phyloP scores from a whole-genome alignment of 768 basidiomycete species.

The Sistotremastrum suecicum region DNA sequence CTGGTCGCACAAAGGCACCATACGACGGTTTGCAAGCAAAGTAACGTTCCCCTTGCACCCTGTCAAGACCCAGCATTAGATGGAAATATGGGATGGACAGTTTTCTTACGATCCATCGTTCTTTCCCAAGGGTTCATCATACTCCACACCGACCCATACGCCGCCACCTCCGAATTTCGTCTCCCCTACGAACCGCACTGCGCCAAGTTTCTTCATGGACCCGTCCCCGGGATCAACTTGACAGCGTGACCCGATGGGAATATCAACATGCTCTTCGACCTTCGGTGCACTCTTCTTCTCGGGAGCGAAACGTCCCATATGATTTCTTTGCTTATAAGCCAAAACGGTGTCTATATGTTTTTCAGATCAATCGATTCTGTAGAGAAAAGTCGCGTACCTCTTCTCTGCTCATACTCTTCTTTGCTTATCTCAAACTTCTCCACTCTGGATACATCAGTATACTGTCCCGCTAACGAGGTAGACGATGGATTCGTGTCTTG shows the following conservation, averaged over 20 bases:
- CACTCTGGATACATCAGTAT: constrained; percentile 72
- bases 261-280: constrained; percentile 24
- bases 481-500: constrained; percentile 62
- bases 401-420: constrained; percentile 65
- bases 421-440: constrained; percentile 86
- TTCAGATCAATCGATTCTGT: constrained; percentile 1
- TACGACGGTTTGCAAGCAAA: constrained; percentile 66
- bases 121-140: constrained; percentile 92
- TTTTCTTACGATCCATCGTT: constrained; percentile 82
- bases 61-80: constrained; percentile 17
- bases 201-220: constrained; percentile 65
- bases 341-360: constrained; percentile 61
- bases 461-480: constrained; percentile 62
- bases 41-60: constrained; percentile 76
- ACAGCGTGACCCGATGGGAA: constrained; percentile 63
- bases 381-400: constrained; percentile 33
- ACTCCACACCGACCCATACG: constrained; percentile 84
- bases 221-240: constrained; percentile 56
- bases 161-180: constrained; percentile 60
- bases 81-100: not conserved
- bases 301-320: constrained; percentile 79
- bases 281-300: constrained; percentile 19
- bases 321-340: constrained; percentile 74
- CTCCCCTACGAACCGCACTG: constrained; percentile 70
- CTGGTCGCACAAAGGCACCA: constrained; percentile 79